These are phyloP conservation scores for Exophiala spinifera DNA, from an alignment of 2,329 filamentous ascomycete genomes.

Conservation along the genomic window DNA sequence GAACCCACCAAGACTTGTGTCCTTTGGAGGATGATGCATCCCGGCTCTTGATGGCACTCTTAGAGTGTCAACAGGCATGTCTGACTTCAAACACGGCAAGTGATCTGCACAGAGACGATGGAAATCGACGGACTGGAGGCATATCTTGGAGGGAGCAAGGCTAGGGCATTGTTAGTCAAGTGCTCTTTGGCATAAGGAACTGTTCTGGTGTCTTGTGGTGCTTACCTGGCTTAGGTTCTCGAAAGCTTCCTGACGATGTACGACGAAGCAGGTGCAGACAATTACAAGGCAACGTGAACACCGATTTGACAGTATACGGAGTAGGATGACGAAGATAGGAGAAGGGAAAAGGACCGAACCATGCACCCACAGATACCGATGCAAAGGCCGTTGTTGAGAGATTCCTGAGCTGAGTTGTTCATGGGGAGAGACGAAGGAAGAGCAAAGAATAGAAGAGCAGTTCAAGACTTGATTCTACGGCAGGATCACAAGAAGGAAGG, in stretches of 20 bases:
- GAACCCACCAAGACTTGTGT: background rate
- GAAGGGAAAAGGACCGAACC: background rate
- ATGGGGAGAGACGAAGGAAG: too few species aligned
- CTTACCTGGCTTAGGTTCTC: slow-evolving; percentile 1
- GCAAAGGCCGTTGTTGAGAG: too few species aligned
- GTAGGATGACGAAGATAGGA: slow-evolving; percentile 2
- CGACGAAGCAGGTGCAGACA: background rate
- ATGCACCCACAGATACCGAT: too few species aligned
- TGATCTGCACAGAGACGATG: too few species aligned
- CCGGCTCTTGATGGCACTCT: background rate
- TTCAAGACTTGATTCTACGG: background rate
- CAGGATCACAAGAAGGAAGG: slow-evolving; percentile 2
- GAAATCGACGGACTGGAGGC: too few species aligned
- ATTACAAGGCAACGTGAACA: background rate
- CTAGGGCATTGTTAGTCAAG: background rate
- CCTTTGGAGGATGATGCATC: background rate
- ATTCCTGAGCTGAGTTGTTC: too few species aligned
- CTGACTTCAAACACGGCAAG: too few species aligned
- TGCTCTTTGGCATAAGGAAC: background rate
- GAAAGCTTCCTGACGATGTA: background rate
- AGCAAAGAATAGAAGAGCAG: too few species aligned
- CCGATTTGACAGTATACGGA: background rate
- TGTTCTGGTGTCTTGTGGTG: background rate
- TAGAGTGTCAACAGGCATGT: too few species aligned
- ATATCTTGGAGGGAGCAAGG: too few species aligned